Percentiles rank a stretch among this genome's conserved stretches.
Conservation (phyloP, 306 rosid genomes). For the Pterocarpus santalinus region DNA sequence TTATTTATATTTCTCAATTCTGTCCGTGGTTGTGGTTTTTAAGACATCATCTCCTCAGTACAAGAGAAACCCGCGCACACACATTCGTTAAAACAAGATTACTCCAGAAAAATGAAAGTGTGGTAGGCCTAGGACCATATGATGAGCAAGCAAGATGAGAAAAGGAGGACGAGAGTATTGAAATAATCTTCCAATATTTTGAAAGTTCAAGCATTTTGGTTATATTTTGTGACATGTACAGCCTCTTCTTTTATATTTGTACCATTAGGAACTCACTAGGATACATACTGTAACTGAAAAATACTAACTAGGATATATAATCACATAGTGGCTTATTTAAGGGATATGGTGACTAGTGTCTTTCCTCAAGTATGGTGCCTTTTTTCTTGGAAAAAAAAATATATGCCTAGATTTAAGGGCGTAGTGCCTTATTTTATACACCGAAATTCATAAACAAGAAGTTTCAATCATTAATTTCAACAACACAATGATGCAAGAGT, state of each 20-base stretch:
- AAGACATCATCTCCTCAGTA: not conserved
- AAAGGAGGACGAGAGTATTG: no score
- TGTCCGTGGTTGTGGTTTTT: not conserved
- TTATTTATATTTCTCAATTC: not conserved
- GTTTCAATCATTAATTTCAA: not conserved
- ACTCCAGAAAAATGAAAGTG: not conserved
- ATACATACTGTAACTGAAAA: no score
- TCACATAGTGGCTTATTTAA: not conserved
- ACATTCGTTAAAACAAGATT: not conserved
- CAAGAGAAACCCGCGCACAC: not conserved
- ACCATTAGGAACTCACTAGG: no score
- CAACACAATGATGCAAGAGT: not conserved
- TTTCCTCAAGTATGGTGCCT: not conserved
- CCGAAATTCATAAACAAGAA: not conserved
- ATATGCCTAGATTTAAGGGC: not conserved
- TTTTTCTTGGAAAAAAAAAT: no score
- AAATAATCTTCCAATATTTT: no score
- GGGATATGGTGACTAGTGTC: not conserved
- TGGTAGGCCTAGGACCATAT: no score
- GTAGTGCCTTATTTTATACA: not conserved
- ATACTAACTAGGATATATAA: not conserved
- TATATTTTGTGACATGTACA: no score
- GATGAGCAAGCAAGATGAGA: no score
- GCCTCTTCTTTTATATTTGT: no score
- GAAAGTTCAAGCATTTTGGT: no score